Evolutionary conservation across 768 basidiomycete genomes (phyloP).

Genomic region (Xerocomellus intermedius): DNA sequence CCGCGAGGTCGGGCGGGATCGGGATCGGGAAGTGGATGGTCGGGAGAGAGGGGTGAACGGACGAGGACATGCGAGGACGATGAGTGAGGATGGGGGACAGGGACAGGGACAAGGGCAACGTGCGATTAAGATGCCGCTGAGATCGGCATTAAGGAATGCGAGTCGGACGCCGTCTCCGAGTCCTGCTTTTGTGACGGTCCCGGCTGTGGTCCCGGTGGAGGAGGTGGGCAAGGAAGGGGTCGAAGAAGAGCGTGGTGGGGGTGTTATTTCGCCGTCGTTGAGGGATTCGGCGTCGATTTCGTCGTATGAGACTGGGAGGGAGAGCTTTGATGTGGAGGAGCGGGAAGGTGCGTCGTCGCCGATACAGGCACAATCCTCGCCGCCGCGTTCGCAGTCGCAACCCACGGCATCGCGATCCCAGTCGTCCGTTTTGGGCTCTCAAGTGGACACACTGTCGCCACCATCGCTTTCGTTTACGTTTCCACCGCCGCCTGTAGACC

Average conservation of each 20-base stretch:
- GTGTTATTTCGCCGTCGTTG: not conserved
- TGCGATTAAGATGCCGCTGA: slow-evolving; percentile 50
- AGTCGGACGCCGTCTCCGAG: slow-evolving; percentile 51
- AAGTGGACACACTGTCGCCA: not conserved
- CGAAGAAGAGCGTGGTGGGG: not conserved
- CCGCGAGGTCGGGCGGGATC: not conserved
- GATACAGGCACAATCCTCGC: not conserved
- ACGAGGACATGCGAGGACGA: not conserved
- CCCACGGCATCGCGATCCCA: not conserved
- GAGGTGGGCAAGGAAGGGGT: not conserved
- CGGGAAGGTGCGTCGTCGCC: not conserved
- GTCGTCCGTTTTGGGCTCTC: not conserved
- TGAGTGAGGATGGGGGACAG: not conserved
- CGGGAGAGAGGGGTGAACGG: not conserved
- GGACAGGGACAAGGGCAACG: slow-evolving; percentile 7
- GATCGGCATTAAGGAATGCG: slow-evolving; percentile 59
- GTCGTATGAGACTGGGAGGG: slow-evolving; percentile 67
- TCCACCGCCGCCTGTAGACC: slow-evolving; percentile 14
- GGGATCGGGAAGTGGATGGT: not conserved
- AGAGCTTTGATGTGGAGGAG: slow-evolving; percentile 40
- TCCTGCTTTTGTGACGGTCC: not conserved
- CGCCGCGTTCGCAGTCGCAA: not conserved
- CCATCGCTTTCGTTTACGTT: slow-evolving; percentile 10
- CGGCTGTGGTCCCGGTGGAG: not conserved
- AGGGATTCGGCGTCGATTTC: slow-evolving; percentile 39